Evolutionary conservation across 2,329 filamentous ascomycete species (phyloP), one percentile per base, ranked within the genome.

Genomic region (Periconia sp.): DNA sequence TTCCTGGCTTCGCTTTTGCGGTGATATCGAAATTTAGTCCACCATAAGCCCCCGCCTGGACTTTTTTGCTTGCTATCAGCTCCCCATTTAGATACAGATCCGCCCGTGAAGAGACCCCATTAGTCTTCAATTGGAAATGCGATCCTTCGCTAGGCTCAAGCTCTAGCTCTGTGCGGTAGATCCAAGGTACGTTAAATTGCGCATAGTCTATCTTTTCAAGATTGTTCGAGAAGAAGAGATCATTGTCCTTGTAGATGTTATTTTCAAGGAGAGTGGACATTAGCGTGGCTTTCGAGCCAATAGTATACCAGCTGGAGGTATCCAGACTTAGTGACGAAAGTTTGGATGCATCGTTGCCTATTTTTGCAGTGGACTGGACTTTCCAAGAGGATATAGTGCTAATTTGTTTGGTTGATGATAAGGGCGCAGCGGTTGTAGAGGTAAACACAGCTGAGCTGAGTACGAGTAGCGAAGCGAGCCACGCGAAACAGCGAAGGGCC

Each of bases 51-150:
- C 83, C 83, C 7, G 72, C 72, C 51, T 85, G 82, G 5, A 67
- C 50, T 1, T 69, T 52, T 4, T 73, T 78, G 19, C 72, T 72
- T 2, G 73, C 80, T 12, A 86, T 61, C 43, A 76, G 66, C 21
- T 70, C 63, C 10, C 82, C 81, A 43, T 86, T 86, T 35, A 86
- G 47, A 44, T 74, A 84, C 5, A 86, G 75, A 50, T 85, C 82
- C 1, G 80, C 83, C 22, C 75, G 76, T 1, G 82, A 83, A 0
- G 76, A 79, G 50, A 86, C 82, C 4, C 83, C 83, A 46, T 85
- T 72, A 0, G 81, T 85, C 23, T 77, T 66, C 2, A 86, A 66
- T 19, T 79, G 72, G 49, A 76, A 80, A 51, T 82, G 76, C 23
- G 73, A 63, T 2, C 63, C 65, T 4, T 37, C 28, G 5, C 17